Evolutionary conservation across 2,329 filamentous ascomycete genomes (phyloP), one percentile per base, ranked within the genome.

Genomic region (Hypoxylon sp.): DNA sequence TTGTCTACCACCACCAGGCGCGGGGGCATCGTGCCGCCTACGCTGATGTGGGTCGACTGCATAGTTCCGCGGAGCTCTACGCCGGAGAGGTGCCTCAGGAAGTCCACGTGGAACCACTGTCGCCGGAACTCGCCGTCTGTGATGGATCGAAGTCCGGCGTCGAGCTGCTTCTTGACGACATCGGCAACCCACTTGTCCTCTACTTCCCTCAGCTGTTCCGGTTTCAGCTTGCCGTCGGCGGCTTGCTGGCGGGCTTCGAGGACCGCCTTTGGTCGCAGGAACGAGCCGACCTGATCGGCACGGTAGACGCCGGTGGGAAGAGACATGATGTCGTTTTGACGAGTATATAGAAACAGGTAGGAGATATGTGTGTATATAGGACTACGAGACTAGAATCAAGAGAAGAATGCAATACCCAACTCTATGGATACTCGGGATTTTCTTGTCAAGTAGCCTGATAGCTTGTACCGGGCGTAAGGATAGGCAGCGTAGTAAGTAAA

Each of bases 41-140:
- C 74, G 52, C 78, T 78, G 49, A 74, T 65, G 62, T 77, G 74
- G 48, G 76, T 78, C 11, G 75, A 77, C 53, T 72, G 69, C 69
- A 79, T 65, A 57, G 71, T 69, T 49, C 82, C 82, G 62, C 77
- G 77, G 63, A 80, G 76, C 70, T 83, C 79, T 63, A 85, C 78
- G 48, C 83, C 82, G 35, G 74, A 75, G 3, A 85, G 73, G 66
- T 84, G 78, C 70, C 81, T 76, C 38, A 85, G 75, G 72, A 83
- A 85, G 71, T 85, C 83, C 57, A 84, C 78, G 70, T 85, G 82
- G 73, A 85, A 85, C 74, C 79, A 85, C 41, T 78, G 78, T 52
- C 82, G 79, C 48, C 82, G 79, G 72, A 83, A 84, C 70, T 84
- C 82, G 72, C 82, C 82, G 58, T 84, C 82, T 7, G 82, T 84